These are phyloP conservation scores for Paulownia fortunei DNA, from an alignment of 257 asterid species.

Conservation along the genomic window DNA sequence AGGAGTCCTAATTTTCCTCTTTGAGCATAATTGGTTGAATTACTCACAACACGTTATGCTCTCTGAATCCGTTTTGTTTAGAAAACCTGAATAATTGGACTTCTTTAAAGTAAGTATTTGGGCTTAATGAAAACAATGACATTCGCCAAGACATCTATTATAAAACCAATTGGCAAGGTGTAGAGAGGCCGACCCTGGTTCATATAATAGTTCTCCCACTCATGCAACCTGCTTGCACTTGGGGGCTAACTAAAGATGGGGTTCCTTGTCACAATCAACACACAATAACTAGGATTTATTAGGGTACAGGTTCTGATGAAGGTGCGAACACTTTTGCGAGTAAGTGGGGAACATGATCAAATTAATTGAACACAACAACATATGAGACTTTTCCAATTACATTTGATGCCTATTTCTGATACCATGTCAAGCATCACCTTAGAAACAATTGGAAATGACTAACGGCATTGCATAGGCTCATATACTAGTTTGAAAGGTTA, in stretches of 20 bases:
- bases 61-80: background rate
- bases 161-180: background rate
- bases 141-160: background rate
- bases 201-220: background rate
- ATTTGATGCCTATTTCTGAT: background rate
- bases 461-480: background rate
- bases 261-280: background rate
- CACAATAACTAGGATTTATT: background rate
- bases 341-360: background rate
- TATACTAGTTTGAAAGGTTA: background rate
- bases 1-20: background rate
- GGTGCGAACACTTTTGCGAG: background rate
- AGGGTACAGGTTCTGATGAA: background rate
- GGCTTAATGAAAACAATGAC: background rate
- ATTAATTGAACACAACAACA: background rate
- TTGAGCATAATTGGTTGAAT: background rate
- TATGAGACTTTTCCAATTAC: background rate
- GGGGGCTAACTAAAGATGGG: background rate
- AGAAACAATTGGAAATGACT: background rate
- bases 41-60: background rate
- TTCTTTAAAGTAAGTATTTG: background rate
- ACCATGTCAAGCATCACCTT: background rate
- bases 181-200: background rate
- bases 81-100: background rate
- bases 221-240: background rate